These are phyloP conservation scores for Sugiyamaella xylanicola DNA, from an alignment of 1,139 yeast species.

Conservation along the genomic window DNA sequence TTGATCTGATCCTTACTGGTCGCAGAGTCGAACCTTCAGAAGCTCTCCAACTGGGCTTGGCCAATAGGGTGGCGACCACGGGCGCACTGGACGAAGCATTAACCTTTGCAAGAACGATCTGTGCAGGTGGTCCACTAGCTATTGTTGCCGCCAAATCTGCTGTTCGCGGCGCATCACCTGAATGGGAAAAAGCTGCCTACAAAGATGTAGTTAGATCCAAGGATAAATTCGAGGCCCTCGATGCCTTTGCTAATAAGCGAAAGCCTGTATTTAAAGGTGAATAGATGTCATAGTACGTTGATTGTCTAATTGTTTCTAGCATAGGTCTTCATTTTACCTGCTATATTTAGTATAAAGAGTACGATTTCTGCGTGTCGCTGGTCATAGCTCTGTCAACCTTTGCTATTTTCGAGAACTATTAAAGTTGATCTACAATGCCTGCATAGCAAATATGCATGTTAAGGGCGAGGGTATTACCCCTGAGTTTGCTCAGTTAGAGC, in stretches of 20 bases:
- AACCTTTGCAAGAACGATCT: constrained; percentile 28
- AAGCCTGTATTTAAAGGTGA: constrained; percentile 39
- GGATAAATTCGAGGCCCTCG: constrained; percentile 41
- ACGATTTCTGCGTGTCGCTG: too few relatives aligned
- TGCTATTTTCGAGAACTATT: background rate
- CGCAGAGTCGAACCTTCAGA: constrained; percentile 20
- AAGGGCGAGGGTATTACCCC: constrained; percentile 14
- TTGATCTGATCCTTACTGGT: constrained; percentile 23
- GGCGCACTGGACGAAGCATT: constrained; percentile 20
- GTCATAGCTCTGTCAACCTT: background rate
- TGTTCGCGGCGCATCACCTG: constrained; percentile 34
- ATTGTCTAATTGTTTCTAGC: too few relatives aligned
- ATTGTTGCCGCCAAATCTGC: constrained; percentile 39
- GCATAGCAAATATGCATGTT: background rate
- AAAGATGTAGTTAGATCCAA: constrained; percentile 37
- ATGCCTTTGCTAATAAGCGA: constrained; percentile 40
- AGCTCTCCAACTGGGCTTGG: constrained; percentile 22
- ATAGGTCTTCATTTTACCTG: too few relatives aligned
- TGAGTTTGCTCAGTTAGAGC: constrained; percentile 9
- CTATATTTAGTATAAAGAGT: too few relatives aligned
- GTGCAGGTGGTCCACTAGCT: constrained; percentile 41
- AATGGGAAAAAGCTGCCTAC: constrained; percentile 37
- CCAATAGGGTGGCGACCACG: constrained; percentile 20
- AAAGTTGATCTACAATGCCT: background rate
- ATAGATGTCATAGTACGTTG: constrained; percentile 22